Conservation (phyloP, 805 yeast genomes). For the Metschnikowia anglica region DNA sequence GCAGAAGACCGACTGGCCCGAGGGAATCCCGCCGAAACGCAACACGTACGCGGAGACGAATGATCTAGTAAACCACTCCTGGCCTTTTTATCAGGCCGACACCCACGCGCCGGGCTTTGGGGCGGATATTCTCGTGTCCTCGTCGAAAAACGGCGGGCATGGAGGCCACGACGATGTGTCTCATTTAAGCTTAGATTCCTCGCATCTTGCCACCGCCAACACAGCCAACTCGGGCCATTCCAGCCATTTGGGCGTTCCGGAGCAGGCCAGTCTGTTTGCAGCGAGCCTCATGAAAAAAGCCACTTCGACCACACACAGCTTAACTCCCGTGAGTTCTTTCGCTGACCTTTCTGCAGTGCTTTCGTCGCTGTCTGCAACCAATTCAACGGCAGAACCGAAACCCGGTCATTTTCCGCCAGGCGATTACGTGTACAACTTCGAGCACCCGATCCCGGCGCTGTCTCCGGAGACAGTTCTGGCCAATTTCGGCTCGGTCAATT, state of each 20-base stretch:
- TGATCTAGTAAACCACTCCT: constrained; percentile 72
- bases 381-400: constrained; percentile 16
- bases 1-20: constrained; percentile 93
- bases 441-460: constrained; percentile 78
- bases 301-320: constrained; percentile 22
- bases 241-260: background rate
- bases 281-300: constrained; percentile 28
- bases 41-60: constrained; percentile 62
- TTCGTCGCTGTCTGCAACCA: constrained; percentile 23
- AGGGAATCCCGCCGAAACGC: constrained; percentile 92
- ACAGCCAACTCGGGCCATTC: background rate
- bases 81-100: constrained; percentile 73
- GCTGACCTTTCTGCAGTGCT: constrained; percentile 27
- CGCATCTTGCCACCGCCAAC: background rate
- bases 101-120: constrained; percentile 37
- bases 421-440: constrained; percentile 89
- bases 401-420: constrained; percentile 66
- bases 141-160: constrained; percentile 2
- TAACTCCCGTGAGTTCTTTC: constrained; percentile 25
- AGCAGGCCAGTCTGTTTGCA: constrained; percentile 16
- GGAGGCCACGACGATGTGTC: constrained; percentile 30
- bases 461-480: constrained; percentile 78
- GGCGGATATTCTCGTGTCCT: constrained; percentile 42
- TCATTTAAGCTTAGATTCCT: constrained; percentile 32
- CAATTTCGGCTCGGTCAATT: constrained; percentile 77